Percentiles rank a stretch among this genome's conserved stretches.
These are phyloP conservation scores for Thielaviopsis musarum DNA, from an alignment of 2,329 filamentous ascomycete genomes.

Conservation along the genomic window DNA sequence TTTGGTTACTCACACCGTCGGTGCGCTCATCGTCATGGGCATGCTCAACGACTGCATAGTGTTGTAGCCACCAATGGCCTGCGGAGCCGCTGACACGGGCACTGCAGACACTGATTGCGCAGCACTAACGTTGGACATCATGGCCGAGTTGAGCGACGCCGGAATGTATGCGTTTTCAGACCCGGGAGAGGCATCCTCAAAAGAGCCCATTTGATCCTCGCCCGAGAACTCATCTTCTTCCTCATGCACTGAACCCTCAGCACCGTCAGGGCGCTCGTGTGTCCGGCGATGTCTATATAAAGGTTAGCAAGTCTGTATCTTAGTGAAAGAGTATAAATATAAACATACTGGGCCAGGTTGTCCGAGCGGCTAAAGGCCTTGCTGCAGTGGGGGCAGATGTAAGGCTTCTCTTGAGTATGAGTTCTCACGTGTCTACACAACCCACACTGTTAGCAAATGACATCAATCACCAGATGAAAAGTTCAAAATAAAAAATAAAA, in stretches of 20 bases:
- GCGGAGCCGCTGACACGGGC: slow-evolving; percentile 13
- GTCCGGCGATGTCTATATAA: slow-evolving; percentile 66
- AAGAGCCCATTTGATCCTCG: slow-evolving; percentile 66
- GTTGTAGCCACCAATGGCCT: slow-evolving; percentile 29
- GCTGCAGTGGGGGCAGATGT: slow-evolving; percentile 93
- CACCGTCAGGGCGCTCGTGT: slow-evolving; percentile 47
- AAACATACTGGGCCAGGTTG: slow-evolving; percentile 86
- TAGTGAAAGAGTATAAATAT: slow-evolving; percentile 15
- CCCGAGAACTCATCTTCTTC: slow-evolving; percentile 71
- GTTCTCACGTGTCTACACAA: slow-evolving; percentile 82
- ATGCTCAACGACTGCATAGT: slow-evolving; percentile 45
- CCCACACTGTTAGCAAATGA: slow-evolving; percentile 14
- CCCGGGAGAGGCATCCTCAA: slow-evolving; percentile 62
- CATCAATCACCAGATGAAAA: slow-evolving; percentile 25
- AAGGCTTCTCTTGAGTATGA: slow-evolving; percentile 97
- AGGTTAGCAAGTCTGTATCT: slow-evolving; percentile 23
- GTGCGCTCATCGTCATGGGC: slow-evolving; percentile 46
- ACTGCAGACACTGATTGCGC: background rate
- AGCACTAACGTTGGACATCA: slow-evolving; percentile 13
- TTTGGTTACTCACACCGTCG: slow-evolving; percentile 15
- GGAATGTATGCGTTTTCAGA: slow-evolving; percentile 49
- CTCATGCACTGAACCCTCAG: slow-evolving; percentile 45
- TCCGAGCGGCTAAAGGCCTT: slow-evolving; percentile 98
- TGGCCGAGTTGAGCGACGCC: slow-evolving; percentile 29
- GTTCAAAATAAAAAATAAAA: slow-evolving; percentile 21